Conservation (phyloP, 768 basidiomycete species). For the Boletus subcaerulescens region DNA sequence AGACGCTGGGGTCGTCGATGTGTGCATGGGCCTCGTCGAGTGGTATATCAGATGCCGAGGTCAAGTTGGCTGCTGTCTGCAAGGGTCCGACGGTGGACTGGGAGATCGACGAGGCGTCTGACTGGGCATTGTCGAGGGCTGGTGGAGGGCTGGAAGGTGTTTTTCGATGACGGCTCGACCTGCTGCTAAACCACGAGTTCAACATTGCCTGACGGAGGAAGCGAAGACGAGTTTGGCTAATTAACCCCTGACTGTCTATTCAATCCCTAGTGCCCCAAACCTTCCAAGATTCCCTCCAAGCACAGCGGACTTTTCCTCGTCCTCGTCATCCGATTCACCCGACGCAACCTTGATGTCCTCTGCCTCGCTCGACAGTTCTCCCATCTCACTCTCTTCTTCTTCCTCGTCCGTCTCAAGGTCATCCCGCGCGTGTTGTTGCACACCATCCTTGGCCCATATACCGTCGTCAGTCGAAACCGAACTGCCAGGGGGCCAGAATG, state of each 20-base stretch:
- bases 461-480: conserved; percentile 39
- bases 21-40: conserved; percentile 23
- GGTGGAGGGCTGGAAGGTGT: background rate
- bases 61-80: conserved; percentile 8
- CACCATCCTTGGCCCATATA: conserved; percentile 52
- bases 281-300: conserved; percentile 13
- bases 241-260: conserved; percentile 16
- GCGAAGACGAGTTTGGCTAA: conserved; percentile 5
- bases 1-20: conserved; percentile 27
- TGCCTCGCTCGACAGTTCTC: conserved; percentile 12
- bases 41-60: conserved; percentile 18
- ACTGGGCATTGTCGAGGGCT: background rate
- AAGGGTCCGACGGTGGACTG: conserved; percentile 16
- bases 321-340: conserved; percentile 23
- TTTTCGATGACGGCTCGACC: conserved; percentile 24
- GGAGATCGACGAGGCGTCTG: conserved; percentile 16
- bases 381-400: conserved; percentile 26
- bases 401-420: conserved; percentile 29
- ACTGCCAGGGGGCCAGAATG: conserved; percentile 72
- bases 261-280: conserved; percentile 33
- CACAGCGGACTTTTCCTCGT: background rate
- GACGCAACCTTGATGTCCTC: background rate
- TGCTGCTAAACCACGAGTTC: conserved; percentile 31
- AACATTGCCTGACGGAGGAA: conserved; percentile 15
- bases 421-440: conserved; percentile 21